Evolutionary conservation across 2,329 filamentous ascomycete species (phyloP).

Genomic region (Ophiocordyceps robertsii): DNA sequence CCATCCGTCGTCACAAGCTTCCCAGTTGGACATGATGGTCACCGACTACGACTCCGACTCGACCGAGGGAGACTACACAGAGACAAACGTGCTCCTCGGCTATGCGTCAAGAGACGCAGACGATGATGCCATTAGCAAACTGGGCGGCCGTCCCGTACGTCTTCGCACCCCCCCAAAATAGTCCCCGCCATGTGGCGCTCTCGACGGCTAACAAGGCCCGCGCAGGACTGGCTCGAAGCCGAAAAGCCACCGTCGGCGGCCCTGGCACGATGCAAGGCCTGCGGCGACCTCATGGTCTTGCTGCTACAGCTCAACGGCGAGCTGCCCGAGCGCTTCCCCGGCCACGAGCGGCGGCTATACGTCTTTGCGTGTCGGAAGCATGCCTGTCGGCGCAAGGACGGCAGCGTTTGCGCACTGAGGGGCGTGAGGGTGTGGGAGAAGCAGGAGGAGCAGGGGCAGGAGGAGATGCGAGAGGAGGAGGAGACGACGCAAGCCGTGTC

Average conservation of each 20-base stretch:
- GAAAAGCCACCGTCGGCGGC: conserved; percentile 57
- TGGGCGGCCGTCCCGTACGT: conserved; percentile 76
- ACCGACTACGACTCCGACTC: conserved; percentile 79
- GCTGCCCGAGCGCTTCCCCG: conserved; percentile 72
- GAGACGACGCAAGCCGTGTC: conserved; percentile 19
- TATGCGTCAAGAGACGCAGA: conserved; percentile 72
- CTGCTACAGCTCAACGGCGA: conserved; percentile 87
- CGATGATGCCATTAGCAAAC: conserved; percentile 72
- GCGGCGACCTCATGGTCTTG: conserved; percentile 70
- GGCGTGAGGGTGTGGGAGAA: conserved; percentile 45
- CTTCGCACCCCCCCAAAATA: neutral
- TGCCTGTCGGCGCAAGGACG: conserved; percentile 67
- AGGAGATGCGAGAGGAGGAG: conserved; percentile 15
- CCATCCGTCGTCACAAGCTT: conserved; percentile 1
- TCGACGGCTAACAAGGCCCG: neutral
- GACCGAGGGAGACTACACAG: conserved; percentile 55
- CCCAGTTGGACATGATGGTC: conserved; percentile 23
- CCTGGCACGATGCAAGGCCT: conserved; percentile 75
- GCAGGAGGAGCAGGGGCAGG: conserved; percentile 19
- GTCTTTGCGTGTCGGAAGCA: conserved; percentile 71
- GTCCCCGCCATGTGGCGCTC: too few relatives aligned
- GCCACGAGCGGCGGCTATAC: conserved; percentile 79
- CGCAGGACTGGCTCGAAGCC: conserved; percentile 72
- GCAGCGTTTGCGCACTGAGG: conserved; percentile 65
- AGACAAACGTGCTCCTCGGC: conserved; percentile 80